A percentile compares a stretch with the other conserved stretches of the same genome.
Evolutionary conservation across 257 asterid species (phyloP).

Genomic region (Solanum lycopersicoides): DNA sequence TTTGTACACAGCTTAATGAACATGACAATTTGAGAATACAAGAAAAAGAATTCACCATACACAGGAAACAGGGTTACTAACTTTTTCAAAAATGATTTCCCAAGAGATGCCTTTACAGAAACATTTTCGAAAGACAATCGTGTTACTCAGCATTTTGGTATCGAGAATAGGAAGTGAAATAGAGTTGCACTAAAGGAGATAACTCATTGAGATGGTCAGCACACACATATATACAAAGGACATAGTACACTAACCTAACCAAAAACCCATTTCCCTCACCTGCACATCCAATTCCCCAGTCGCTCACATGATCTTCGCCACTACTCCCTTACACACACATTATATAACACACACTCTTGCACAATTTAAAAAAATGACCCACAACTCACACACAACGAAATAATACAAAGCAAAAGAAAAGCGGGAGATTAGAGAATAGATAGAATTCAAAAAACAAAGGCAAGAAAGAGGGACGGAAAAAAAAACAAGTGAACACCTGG

Average conservation of each 20-base stretch:
- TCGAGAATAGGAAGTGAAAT: neutral
- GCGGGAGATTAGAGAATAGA: neutral
- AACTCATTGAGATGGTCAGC: neutral
- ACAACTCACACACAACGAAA: neutral
- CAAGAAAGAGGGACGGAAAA: neutral
- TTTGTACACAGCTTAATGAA: neutral
- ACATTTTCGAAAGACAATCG: neutral
- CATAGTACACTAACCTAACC: neutral
- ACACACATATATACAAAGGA: neutral
- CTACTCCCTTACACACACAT: neutral
- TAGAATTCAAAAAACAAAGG: neutral
- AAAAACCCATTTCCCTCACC: neutral
- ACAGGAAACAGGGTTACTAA: neutral
- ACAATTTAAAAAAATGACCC: neutral
- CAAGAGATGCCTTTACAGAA: neutral
- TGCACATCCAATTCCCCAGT: neutral
- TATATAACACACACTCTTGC: neutral
- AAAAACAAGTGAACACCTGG: neutral
- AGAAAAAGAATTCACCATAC: neutral
- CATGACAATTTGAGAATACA: neutral
- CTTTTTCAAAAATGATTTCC: neutral
- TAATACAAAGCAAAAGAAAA: neutral
- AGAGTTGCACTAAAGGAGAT: neutral
- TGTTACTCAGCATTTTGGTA: neutral
- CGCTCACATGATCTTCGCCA: neutral